Percentiles rank a stretch among this genome's conserved stretches.
phyloP scores from a whole-genome alignment of 805 yeast species.

The Dipodascopsis tothii region DNA sequence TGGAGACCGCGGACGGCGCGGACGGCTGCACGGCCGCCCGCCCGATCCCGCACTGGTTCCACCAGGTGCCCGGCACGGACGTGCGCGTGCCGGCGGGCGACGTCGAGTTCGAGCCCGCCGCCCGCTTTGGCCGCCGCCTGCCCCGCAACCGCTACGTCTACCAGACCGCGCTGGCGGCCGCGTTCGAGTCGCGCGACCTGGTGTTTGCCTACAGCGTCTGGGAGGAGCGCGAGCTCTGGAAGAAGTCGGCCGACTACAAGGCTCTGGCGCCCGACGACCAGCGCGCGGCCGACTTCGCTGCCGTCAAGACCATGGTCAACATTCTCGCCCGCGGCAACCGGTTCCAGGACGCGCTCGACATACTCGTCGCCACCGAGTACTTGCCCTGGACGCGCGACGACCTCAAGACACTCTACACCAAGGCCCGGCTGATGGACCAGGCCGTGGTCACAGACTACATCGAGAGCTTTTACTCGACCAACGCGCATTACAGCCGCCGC shows the following conservation, averaged over 20 bases:
- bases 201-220: conserved; percentile 61
- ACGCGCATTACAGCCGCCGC: too few relatives aligned
- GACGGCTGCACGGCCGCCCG: background rate
- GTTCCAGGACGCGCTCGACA: conserved; percentile 9
- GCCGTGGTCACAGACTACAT: background rate
- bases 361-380: conserved; percentile 2
- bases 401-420: conserved; percentile 4
- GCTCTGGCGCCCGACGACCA: background rate
- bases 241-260: conserved; percentile 35
- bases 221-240: conserved; percentile 69
- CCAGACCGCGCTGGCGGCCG: conserved; percentile 58
- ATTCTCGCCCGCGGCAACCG: conserved; percentile 10
- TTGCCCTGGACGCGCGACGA: conserved; percentile 9
- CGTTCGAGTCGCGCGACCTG: conserved; percentile 47
- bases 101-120: conserved; percentile 11
- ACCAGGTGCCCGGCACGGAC: background rate
- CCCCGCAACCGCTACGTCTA: conserved; percentile 46
- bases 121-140: conserved; percentile 27
- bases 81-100: conserved; percentile 13
- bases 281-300: conserved; percentile 8
- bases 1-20: background rate
- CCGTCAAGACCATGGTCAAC: conserved; percentile 8
- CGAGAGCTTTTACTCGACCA: background rate
- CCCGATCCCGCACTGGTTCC: background rate
- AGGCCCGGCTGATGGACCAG: conserved; percentile 12